A percentile compares a stretch with the other conserved stretches of the same genome.
Conservation (phyloP, 2,329 filamentous ascomycete species). For the Aspergillus candidus region DNA sequence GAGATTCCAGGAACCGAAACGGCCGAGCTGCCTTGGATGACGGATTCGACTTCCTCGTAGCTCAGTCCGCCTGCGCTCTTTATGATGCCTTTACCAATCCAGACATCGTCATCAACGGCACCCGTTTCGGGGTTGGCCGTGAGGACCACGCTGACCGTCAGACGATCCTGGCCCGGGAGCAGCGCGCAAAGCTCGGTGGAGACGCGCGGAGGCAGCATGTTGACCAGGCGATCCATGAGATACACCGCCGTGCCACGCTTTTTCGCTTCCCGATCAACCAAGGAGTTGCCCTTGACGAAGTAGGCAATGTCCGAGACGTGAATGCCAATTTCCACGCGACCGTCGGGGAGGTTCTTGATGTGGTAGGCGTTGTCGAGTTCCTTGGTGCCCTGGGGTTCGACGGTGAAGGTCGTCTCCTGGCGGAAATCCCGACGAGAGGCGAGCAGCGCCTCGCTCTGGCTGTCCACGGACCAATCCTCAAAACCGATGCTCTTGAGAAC, state of each 20-base stretch:
- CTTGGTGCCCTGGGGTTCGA: conserved; percentile 80
- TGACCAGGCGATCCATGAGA: conserved; percentile 82
- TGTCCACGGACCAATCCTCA: conserved; percentile 82
- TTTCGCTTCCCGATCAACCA: conserved; percentile 94
- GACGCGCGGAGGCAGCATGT: conserved; percentile 78
- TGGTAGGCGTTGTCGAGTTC: conserved; percentile 92
- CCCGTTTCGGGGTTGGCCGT: conserved; percentile 78
- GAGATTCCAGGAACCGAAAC: conserved; percentile 61
- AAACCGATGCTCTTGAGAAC: conserved; percentile 88
- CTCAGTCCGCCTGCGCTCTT: conserved; percentile 83
- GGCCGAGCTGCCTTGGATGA: conserved; percentile 59
- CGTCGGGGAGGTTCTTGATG: conserved; percentile 75
- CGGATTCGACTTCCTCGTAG: conserved; percentile 78
- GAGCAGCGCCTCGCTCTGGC: conserved; percentile 71
- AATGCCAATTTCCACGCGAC: conserved; percentile 86
- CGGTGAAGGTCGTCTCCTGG: conserved; percentile 79
- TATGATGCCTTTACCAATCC: conserved; percentile 89
- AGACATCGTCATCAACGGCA: conserved; percentile 78
- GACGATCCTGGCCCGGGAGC: conserved; percentile 76
- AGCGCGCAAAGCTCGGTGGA: conserved; percentile 84
- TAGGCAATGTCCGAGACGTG: conserved; percentile 94
- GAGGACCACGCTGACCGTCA: conserved; percentile 90
- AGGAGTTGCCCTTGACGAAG: conserved; percentile 92
- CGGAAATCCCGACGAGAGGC: conserved; percentile 83
- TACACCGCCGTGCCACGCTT: conserved; percentile 96